phyloP scores from a whole-genome alignment of 148 eudicot genomes.

The Fagopyrum homotropicum region DNA sequence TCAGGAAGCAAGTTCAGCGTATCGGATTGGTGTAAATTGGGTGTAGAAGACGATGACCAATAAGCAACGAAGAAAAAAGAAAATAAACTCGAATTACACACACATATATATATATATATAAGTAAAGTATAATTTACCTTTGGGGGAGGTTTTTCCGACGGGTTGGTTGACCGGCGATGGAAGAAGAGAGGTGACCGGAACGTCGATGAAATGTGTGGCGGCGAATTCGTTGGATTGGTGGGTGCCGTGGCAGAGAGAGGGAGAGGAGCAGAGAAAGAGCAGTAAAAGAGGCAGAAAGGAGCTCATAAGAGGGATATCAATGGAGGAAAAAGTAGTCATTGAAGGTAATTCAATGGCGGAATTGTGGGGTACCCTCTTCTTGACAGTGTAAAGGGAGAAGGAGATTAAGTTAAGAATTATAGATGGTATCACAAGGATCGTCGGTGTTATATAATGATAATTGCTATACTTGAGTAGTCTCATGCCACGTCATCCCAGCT shows the following conservation, averaged over 20 bases:
- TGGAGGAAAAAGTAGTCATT: background rate
- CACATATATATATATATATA: too few relatives aligned
- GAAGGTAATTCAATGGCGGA: background rate
- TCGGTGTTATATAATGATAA: background rate
- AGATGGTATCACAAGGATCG: background rate
- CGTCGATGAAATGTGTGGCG: slow-evolving; percentile 1
- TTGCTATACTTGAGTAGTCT: too few relatives aligned
- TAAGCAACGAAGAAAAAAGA: background rate
- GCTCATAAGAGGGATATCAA: background rate
- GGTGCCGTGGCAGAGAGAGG: background rate
- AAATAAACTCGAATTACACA: background rate
- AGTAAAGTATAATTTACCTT: background rate
- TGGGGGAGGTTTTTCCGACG: background rate
- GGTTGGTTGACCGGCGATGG: background rate
- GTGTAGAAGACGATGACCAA: too few relatives aligned
- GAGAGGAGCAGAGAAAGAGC: background rate
- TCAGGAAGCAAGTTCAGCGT: too few relatives aligned
- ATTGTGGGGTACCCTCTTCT: background rate
- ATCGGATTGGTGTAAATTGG: too few relatives aligned
- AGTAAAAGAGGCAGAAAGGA: background rate
- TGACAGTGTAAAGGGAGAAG: background rate
- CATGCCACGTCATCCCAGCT: too few relatives aligned
- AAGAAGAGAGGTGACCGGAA: background rate
- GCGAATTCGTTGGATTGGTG: background rate
- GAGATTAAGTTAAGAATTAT: background rate